Base-by-base conservation (phyloP, 2,329 filamentous ascomycete genomes). In the Torrubiella hemipterigena region DNA sequence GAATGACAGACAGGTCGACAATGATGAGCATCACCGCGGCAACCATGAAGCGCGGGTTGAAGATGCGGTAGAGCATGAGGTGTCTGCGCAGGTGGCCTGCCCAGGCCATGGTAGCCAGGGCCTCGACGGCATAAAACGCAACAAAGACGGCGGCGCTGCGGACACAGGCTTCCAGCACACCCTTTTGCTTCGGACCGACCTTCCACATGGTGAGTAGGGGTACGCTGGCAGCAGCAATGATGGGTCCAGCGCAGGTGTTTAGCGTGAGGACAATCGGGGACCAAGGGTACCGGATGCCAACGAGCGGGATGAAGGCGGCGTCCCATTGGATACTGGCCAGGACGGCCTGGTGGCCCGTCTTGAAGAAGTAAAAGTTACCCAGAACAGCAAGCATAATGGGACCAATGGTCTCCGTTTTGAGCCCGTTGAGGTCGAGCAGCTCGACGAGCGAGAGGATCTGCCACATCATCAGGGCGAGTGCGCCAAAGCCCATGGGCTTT, bases 21-120 rank as follows among this genome's bases (percentile, higher is more conserved):
- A 87, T 66, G 12, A 89, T 47, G 36, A 96, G 52, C 30, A 81
- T 69, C 4, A 70, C 58, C 0, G 76, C 78, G 0, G 80, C 85
- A 51, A 84, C 70, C 80, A 98, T 83, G 59, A 89, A 98, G 17
- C 89, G 64, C 28, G 91, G 91, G 57, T 72, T 79, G 49, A 98
- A 98, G 26, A 98, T 85, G 25, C 91, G 72, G 58, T 91, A 98
- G 18, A 98, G 69, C 91, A 98, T 98, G 40, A 98, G 67, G 61
- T 98, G 91, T 31, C 91, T 69, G 32, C 91, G 69, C 47, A 98
- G 59, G 59, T 85, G 78, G 2, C 83, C 87, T 0, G 89, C 84
- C 80, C 89, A 95, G 53, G 81, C 75, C 45, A 91, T 93, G 5
- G 87, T 94, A 0, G 85, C 83, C 15, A 94, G 58, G 17, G 80